Conservation (phyloP, 306 rosid species). For the Inga leiocalycina region DNA sequence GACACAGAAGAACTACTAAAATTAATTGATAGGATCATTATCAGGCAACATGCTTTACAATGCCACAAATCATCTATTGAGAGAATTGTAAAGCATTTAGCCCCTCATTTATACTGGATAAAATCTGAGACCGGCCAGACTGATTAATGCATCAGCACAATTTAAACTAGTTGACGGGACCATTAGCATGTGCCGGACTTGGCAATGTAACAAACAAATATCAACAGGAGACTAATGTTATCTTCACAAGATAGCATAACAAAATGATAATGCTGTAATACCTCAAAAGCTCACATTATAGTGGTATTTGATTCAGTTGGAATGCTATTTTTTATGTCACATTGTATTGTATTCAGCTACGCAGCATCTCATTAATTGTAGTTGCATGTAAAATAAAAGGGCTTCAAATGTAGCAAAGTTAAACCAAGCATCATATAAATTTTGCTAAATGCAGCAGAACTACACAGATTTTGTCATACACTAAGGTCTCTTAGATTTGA, state of each 20-base stretch:
- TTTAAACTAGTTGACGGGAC: background rate
- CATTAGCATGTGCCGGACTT: background rate
- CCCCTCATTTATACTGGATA: background rate
- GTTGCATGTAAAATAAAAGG: background rate
- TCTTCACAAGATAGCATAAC: background rate
- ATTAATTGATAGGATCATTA: background rate
- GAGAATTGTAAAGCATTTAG: background rate
- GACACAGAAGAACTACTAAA: background rate
- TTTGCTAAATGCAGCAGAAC: conserved; percentile 12
- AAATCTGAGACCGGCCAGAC: background rate
- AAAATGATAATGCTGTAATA: background rate
- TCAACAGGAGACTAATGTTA: background rate
- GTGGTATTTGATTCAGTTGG: background rate
- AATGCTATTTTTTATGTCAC: background rate
- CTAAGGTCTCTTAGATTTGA: conserved; percentile 19
- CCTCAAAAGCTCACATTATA: background rate
- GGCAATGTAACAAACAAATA: background rate
- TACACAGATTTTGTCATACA: conserved; percentile 12
- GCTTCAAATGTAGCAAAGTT: background rate
- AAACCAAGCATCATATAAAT: conserved; percentile 12
- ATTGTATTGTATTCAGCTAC: conserved; percentile 4
- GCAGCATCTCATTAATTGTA: background rate
- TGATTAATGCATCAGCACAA: conserved; percentile 2
- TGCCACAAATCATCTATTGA: background rate
- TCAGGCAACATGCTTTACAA: background rate